Conservation (phyloP, 1,139 yeast species). For the Diutina pseudorugosa region DNA sequence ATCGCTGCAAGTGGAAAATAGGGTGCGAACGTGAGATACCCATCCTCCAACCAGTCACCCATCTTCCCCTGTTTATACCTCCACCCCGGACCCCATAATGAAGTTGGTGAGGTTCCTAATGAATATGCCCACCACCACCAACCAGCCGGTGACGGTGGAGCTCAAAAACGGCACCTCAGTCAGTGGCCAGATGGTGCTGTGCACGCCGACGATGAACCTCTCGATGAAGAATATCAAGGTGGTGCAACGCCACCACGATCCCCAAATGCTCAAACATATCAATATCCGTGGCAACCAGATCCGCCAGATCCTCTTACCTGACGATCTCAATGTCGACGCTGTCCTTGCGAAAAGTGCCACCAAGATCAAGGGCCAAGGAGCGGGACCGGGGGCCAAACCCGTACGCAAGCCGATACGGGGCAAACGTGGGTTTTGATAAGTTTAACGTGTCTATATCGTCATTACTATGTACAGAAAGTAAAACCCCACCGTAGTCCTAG, state of each 20-base stretch:
- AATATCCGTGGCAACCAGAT: slow-evolving; percentile 87
- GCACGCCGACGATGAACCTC: slow-evolving; percentile 89
- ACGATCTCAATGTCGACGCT: slow-evolving; percentile 71
- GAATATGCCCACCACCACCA: slow-evolving; percentile 56
- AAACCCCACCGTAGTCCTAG: neutral
- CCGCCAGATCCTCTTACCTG: slow-evolving; percentile 78
- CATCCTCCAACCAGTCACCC: no score
- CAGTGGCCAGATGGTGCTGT: slow-evolving; percentile 73
- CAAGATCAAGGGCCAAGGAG: slow-evolving; percentile 28
- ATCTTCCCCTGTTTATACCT: neutral
- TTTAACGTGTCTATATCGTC: neutral
- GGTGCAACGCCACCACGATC: slow-evolving; percentile 61
- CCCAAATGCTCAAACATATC: slow-evolving; percentile 63
- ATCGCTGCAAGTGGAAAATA: neutral
- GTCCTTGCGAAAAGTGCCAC: slow-evolving; percentile 39
- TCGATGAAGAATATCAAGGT: slow-evolving; percentile 72
- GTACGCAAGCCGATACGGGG: slow-evolving; percentile 9
- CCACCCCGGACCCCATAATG: slow-evolving; percentile 12
- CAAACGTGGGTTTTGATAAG: slow-evolving; percentile 8
- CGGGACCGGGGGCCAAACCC: slow-evolving; percentile 22
- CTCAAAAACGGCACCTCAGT: slow-evolving; percentile 88
- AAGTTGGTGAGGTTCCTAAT: slow-evolving; percentile 58
- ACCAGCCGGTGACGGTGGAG: slow-evolving; percentile 86
- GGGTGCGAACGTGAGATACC: neutral
- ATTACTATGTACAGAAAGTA: neutral